These are phyloP conservation scores for Hyaloscypha variabilis DNA, from an alignment of 495 filamentous ascomycete genomes.

Conservation along the genomic window DNA sequence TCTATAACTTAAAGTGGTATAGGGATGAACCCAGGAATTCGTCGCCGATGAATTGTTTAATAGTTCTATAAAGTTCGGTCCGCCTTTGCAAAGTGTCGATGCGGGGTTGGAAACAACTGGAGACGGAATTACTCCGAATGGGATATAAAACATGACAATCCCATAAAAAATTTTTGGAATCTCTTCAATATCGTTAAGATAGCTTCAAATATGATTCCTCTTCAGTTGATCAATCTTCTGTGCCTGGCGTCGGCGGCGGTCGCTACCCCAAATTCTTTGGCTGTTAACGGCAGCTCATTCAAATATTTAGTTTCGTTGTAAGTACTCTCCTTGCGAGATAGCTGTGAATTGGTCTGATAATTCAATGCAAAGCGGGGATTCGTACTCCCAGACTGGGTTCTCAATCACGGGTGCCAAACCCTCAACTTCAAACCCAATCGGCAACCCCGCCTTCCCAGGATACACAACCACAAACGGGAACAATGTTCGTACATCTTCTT, in stretches of 20 bases:
- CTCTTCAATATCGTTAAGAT: neutral
- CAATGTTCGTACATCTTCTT: constrained; percentile 2
- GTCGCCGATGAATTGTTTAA: neutral
- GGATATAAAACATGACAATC: neutral
- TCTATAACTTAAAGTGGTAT: neutral
- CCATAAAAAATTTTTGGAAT: neutral
- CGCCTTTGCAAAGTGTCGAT: too few species aligned
- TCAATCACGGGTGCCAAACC: constrained; percentile 61
- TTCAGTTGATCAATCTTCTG: neutral
- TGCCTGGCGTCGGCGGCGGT: neutral
- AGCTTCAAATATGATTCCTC: neutral
- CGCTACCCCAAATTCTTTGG: neutral
- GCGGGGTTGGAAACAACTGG: too few species aligned
- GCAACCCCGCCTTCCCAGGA: constrained; percentile 69
- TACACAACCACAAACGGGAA: constrained; percentile 57
- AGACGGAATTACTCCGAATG: too few species aligned
- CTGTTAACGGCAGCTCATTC: neutral
- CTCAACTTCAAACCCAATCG: constrained; percentile 64
- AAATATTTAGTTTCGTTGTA: neutral
- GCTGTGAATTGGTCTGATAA: neutral
- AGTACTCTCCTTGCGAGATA: neutral
- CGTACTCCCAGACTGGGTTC: constrained; percentile 68
- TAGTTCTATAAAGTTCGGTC: too few species aligned
- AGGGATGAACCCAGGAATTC: neutral
- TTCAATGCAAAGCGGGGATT: constrained; percentile 39